Evolutionary conservation across 495 filamentous ascomycete genomes (phyloP), one percentile per base, ranked within the genome.

Genomic region (Podospora australis): DNA sequence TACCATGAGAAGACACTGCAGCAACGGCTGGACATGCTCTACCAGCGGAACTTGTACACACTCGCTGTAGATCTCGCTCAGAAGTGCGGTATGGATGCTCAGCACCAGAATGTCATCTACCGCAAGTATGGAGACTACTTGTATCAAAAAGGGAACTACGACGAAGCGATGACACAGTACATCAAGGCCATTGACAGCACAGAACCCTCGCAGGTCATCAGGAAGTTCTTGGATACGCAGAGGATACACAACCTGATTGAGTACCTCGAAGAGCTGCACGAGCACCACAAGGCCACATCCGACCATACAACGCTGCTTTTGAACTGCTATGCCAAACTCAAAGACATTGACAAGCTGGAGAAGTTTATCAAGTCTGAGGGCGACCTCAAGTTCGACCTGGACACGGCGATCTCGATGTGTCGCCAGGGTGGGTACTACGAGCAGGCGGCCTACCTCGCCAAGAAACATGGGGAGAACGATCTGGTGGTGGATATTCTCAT

Each of bases 161-260:
- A 98, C 60, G 90, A 86, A 16, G 95, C 92, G 9, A 98, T 98
- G 94, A 87, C 94, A 62, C 92, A 96, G 64, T 98, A 97, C 62
- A 80, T 98, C 53, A 86, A 88, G 59, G 90, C 94, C 0, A 95
- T 98, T 51, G 91, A 95, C 53, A 92, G 87, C 49, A 95, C 90
- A 0, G 90, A 96, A 54, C 90, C 90, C 10, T 95, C 89, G 3
- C 90, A 96, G 60, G 87, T 96, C 19, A 95, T 96, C 67, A 77
- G 90, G 50, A 95, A 95, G 83, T 96, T 90, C 55, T 74, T 98
- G 20, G 92, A 97, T 54, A 96, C 90, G 1, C 91, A 97, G 70
- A 77, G 90, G 55, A 96, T 98, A 64, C 88, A 95, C 52, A 96
- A 97, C 58, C 71, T 98, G 13, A 98, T 98, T 54, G 90, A 96